Evolutionary conservation across 140 eudicot genomes (phyloP).

Genomic region (Stevia rebaudiana): DNA sequence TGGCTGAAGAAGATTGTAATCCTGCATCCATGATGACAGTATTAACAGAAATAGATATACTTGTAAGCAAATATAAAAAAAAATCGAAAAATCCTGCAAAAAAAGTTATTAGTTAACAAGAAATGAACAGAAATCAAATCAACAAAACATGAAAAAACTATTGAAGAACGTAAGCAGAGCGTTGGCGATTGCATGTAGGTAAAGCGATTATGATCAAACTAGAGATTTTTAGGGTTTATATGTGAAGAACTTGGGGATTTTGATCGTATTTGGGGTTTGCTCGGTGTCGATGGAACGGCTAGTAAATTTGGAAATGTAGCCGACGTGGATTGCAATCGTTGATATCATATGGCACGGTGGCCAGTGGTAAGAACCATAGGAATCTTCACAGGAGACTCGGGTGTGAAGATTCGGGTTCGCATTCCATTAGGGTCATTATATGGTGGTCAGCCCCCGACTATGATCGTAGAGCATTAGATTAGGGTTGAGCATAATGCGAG

Average conservation of each 20-base stretch:
- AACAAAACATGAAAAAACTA: neutral
- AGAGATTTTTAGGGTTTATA: neutral
- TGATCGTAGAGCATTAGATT: no score
- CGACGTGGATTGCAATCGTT: neutral
- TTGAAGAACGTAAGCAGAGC: neutral
- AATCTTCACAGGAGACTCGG: no score
- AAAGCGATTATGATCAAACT: neutral
- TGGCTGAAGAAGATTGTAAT: neutral
- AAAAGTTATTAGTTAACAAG: neutral
- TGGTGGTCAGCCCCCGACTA: no score
- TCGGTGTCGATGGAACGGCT: neutral
- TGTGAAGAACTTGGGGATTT: neutral
- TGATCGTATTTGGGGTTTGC: neutral
- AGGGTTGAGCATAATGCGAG: no score
- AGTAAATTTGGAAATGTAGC: neutral
- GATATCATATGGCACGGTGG: neutral
- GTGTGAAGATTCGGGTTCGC: no score
- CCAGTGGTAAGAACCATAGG: no score
- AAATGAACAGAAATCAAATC: neutral
- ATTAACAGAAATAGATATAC: neutral
- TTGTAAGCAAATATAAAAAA: neutral
- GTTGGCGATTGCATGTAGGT: neutral
- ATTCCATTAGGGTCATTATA: no score
- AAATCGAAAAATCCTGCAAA: neutral
- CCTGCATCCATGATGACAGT: constrained; percentile 6